Base-by-base conservation (phyloP, 2,329 filamentous ascomycete genomes). In the Achaetomium macrosporum region DNA sequence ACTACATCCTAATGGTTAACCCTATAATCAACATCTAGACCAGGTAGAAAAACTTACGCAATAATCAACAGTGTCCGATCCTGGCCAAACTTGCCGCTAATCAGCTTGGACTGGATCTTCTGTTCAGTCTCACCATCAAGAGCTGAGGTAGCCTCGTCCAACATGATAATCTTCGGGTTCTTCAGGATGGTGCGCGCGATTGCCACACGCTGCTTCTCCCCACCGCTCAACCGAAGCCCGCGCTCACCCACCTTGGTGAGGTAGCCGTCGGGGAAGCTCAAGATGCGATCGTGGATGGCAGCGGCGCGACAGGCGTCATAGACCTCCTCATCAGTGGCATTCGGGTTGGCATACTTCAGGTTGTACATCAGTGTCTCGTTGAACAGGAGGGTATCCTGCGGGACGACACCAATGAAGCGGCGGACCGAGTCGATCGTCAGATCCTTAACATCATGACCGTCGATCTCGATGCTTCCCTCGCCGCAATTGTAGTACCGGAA, bases 51-150 rank as follows among this genome's bases (percentile, higher is more conserved):
- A 42, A 78, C 81, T 73, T 83, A 90, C 74, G 93, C 93, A 72
- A 99, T 97, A 47, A 97, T 90, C 56, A 99, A 81, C 74, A 96
- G 85, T 1, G 93, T 99, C 43, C 93, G 87, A 46, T 90, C 91
- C 61, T 86, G 77, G 15, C 89, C 88, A 43, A 97, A 82, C 13
- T 67, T 68, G 37, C 67, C 67, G 19, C 64, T 89, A 53, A 84
- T 84, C 31, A 99, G 80, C 35, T 91, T 90, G 54, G 65, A 64
- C 61, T 83, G 80, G 36, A 83, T 83, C 50, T 76, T 72, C 33
- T 75, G 73, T 61, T 83, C 79, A 0, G 79, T 83, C 25, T 80
- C 76, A 0, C 81, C 79, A 49, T 87, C 80, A 19, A 89, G 76
- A 2, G 85, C 84, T 1, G 83, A 85, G 3, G 87, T 88, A 0